Percentiles rank a stretch among this genome's conserved stretches.
Conservation (phyloP, 129 eudicot genomes). For the Glebionis coronaria region DNA sequence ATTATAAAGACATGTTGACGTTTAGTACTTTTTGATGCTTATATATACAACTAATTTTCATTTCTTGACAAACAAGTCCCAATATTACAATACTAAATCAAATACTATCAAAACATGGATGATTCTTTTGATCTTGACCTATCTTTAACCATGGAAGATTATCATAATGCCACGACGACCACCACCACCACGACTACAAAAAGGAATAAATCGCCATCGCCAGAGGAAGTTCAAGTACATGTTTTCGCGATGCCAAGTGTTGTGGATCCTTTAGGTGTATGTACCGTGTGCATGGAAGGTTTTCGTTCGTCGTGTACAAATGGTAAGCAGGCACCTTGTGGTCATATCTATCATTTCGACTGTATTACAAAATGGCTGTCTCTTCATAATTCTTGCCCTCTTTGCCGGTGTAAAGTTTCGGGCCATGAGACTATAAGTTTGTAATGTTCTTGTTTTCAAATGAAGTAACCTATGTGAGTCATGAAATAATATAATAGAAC, state of each 20-base stretch:
- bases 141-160: conserved; percentile 31
- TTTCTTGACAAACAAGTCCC: background rate
- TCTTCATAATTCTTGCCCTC: too few species aligned
- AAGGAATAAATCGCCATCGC: background rate
- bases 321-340: too few species aligned
- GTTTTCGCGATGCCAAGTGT: too few species aligned
- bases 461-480: conserved; percentile 1
- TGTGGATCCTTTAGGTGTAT: too few species aligned
- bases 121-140: conserved; percentile 33
- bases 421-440: too few species aligned
- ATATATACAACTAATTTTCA: background rate
- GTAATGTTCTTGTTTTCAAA: too few species aligned
- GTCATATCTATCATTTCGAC: conserved; percentile 50
- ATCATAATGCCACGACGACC: background rate
- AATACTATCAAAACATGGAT: conserved; percentile 18
- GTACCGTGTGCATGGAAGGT: too few species aligned
- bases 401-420: too few species aligned
- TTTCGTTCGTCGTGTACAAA: too few species aligned
- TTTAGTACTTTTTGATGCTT: background rate
- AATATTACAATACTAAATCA: background rate
- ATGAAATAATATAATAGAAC: background rate
- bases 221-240: too few species aligned
- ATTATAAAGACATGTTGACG: background rate
- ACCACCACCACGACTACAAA: background rate
- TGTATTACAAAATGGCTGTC: conserved; percentile 58